These are phyloP conservation scores for Phaffia australis DNA, from an alignment of 768 basidiomycete genomes.

Conservation along the genomic window DNA sequence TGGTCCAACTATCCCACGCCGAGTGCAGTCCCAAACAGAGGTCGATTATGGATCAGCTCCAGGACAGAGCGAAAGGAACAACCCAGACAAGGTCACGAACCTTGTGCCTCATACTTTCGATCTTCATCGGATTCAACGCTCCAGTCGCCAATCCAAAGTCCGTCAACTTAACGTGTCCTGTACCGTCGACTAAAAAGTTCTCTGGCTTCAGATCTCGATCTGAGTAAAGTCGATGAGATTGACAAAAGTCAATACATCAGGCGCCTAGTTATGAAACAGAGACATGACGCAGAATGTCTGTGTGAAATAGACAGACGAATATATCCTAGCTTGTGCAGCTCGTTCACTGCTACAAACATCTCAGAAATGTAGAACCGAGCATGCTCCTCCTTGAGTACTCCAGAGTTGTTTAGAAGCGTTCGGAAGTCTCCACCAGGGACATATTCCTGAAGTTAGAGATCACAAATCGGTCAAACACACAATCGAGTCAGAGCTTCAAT, in stretches of 20 bases:
- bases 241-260: background rate
- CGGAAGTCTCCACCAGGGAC: conserved; percentile 98
- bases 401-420: conserved; percentile 92
- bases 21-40: background rate
- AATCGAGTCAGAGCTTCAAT: background rate
- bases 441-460: conserved; percentile 51
- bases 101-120: conserved; percentile 88
- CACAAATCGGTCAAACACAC: conserved; percentile 6
- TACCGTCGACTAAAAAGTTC: conserved; percentile 94
- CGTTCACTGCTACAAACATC: conserved; percentile 90
- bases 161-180: conserved; percentile 88
- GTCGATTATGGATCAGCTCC: background rate
- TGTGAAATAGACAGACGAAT: conserved; percentile 50
- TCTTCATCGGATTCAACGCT: conserved; percentile 82
- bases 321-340: conserved; percentile 93
- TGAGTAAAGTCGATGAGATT: background rate
- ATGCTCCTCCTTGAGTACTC: conserved; percentile 93
- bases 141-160: conserved; percentile 98
- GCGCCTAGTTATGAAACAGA: background rate
- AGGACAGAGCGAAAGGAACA: background rate
- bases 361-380: conserved; percentile 94
- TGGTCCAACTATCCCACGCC: conserved; percentile 62
- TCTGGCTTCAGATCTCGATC: conserved; percentile 36
- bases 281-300: background rate
- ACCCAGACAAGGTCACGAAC: conserved; percentile 39